Evolutionary conservation across 306 rosid genomes (phyloP), one percentile per base, ranked within the genome.

Genomic region (Sicyos baderoa): DNA sequence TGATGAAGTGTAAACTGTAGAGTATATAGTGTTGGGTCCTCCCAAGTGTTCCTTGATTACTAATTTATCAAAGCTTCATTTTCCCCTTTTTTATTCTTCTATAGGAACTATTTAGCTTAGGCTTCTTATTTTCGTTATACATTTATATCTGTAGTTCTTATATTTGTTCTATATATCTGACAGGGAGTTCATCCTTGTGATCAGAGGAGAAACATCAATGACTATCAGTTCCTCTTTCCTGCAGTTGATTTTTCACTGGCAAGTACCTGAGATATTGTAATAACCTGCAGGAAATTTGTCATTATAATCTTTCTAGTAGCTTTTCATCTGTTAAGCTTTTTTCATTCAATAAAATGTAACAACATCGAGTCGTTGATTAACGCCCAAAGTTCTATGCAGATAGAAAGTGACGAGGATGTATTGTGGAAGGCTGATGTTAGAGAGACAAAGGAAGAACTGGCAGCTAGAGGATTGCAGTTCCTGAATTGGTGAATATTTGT

Each of bases 371-470:
- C 14, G n/a, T 60, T 73, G 61, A 11, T 32, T 54, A 35, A 29
- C 48, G 32, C 59, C 54, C 75, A 71, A 40, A 40, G 50, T 72
- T 81, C 59, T 54, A 67, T 74, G 76, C 90, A 90, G 97, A 79
- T 90, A 80, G 95, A 88, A 75, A 86, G 82, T 42, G 84, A 90
- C 19, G 92, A 90, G 76, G 97, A 90, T 83, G 72, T 53, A 53
- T 70, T 82, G 80, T 88, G 97, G 97, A 84, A 83, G 87, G 85
- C 87, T 32, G 47, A 82, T 74, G 84, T 86, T 51, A 80, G 97
- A 84, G 97, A 90, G 87, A 86, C 90, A 57, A 90, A 80, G 72
- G 97, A 88, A 72, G 97, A 90, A 68, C 84, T 90, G 58, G 85
- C 85, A 72, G 85, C 83, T 14, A 80, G 97, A 80, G 97, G 97